Evolutionary conservation across 73 alveolate genomes (phyloP), one percentile per base, ranked within the genome.

Genomic region (Uronychia binucleata): DNA sequence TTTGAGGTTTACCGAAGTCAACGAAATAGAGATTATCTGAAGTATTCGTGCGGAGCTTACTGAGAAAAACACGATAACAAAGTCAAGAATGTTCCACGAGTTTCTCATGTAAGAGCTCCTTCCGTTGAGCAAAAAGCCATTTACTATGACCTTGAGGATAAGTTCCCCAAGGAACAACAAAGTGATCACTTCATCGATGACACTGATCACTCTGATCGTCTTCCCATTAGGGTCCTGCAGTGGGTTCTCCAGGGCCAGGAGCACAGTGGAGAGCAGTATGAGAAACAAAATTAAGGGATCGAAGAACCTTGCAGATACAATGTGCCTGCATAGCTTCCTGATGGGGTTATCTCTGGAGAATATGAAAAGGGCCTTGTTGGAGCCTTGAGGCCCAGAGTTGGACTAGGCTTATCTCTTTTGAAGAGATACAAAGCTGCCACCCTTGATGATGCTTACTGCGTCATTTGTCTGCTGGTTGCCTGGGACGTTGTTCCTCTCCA

Each of bases 41-140:
- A 89, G 90, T 95, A 46, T 91, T 57, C 25, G 91, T 90, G 82
- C 95, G 88, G 27, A 99, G 99, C 74, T n/a, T n/a, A n/a, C n/a
- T 29, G 99, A 97, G 80, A 95, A 82, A 29, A 97, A 33, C 11
- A 98, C 99, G 59, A 98, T 94, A 13, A 95, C 86, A 93, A 98
- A 97, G 95, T 98, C 99, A 31, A 98, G 77, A 58, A 85, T 77
- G 89, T 96, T 96, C 99, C 99, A 98, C 75, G 94, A 85, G 85
- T 95, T 97, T 79, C 97, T 80, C 57, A 98, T 85, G 83, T 98
- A 98, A 27, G 97, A 75, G 13, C 91, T 90, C 79, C 90, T 79
- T 19, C 94, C 98, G 87, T 94, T 96, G 59, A 95, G 32, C 5
- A 93, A 87, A 83, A 97, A 93, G 27, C 99, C 99, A 80, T 83